phyloP scores from a whole-genome alignment of 2,329 filamentous ascomycete genomes.

The Aspergillus carbonarius region DNA sequence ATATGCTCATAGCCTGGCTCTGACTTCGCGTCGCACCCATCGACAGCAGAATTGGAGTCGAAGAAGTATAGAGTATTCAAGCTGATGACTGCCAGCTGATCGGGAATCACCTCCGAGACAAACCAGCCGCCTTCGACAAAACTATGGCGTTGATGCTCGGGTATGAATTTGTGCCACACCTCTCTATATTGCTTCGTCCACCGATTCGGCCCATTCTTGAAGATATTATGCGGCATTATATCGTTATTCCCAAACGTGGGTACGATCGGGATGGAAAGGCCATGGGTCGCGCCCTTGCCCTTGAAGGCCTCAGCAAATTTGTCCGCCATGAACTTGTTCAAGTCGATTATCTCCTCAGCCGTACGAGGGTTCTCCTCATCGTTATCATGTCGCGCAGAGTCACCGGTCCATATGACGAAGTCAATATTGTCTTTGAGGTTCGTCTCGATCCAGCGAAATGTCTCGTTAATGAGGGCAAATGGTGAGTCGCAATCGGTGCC shows the following conservation, averaged over 20 bases:
- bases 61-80: conserved; percentile 97
- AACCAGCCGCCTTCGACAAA: conserved; percentile 96
- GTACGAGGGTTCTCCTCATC: conserved; percentile 77
- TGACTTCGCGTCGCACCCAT: conserved; percentile 75
- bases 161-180: conserved; percentile 85
- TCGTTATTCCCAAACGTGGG: conserved; percentile 97
- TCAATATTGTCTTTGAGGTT: conserved; percentile 77
- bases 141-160: conserved; percentile 84
- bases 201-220: conserved; percentile 77
- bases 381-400: conserved; percentile 85
- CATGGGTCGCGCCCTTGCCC: conserved; percentile 53
- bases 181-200: conserved; percentile 77
- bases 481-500: conserved; percentile 88
- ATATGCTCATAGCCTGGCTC: conserved; percentile 93
- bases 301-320: conserved; percentile 76
- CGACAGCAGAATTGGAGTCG: conserved; percentile 85
- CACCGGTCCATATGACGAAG: conserved; percentile 91
- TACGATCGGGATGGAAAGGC: conserved; percentile 73
- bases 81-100: conserved; percentile 83
- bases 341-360: conserved; percentile 69
- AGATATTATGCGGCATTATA: conserved; percentile 93
- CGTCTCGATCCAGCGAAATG: conserved; percentile 80
- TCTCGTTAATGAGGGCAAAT: conserved; percentile 75
- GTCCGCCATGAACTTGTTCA: conserved; percentile 73
- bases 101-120: conserved; percentile 84